phyloP scores from a whole-genome alignment of 2,329 filamentous ascomycete genomes.

The Pseudogymnoascus sp. region DNA sequence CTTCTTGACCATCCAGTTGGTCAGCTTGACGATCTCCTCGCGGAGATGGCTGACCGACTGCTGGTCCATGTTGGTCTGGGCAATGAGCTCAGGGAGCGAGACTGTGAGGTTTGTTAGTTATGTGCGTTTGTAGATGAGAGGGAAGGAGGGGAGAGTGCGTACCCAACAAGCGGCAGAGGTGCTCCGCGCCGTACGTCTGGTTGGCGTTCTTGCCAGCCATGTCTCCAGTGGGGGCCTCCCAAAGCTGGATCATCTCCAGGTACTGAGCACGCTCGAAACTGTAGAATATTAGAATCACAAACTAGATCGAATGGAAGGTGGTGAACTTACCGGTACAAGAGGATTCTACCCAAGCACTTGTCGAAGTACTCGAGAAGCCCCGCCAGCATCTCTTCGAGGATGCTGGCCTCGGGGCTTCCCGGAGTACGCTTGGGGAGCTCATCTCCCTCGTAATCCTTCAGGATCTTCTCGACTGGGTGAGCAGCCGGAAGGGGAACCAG shows the following conservation, averaged over 20 bases:
- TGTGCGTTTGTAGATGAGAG: neutral
- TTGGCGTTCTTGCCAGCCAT: conserved; percentile 62
- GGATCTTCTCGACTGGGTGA: conserved; percentile 65
- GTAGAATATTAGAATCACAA: neutral
- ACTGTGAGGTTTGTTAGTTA: conserved; percentile 44
- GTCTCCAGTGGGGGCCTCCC: conserved; percentile 53
- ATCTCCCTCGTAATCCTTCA: conserved; percentile 70
- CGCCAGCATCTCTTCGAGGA: conserved; percentile 80
- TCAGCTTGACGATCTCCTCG: conserved; percentile 82
- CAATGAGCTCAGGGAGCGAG: conserved; percentile 83
- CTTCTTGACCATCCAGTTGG: conserved; percentile 73
- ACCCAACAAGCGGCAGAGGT: conserved; percentile 85
- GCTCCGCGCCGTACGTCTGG: conserved; percentile 89
- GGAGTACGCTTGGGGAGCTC: conserved; percentile 58
- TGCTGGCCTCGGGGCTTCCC: conserved; percentile 66
- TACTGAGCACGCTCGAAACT: conserved; percentile 90
- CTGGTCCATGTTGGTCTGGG: conserved; percentile 95
- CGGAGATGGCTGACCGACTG: conserved; percentile 82
- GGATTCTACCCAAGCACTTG: conserved; percentile 74
- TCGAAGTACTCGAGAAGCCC: conserved; percentile 94
- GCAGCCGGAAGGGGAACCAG: conserved; percentile 76
- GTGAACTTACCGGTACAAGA: conserved; percentile 63
- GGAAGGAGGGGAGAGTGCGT: conserved; percentile 29
- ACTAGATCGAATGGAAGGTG: neutral
- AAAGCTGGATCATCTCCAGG: conserved; percentile 64